Percentiles rank a stretch among this genome's conserved stretches.
phyloP scores from a whole-genome alignment of 108 stramenopile species.

The Asterionellopsis glacialis region DNA sequence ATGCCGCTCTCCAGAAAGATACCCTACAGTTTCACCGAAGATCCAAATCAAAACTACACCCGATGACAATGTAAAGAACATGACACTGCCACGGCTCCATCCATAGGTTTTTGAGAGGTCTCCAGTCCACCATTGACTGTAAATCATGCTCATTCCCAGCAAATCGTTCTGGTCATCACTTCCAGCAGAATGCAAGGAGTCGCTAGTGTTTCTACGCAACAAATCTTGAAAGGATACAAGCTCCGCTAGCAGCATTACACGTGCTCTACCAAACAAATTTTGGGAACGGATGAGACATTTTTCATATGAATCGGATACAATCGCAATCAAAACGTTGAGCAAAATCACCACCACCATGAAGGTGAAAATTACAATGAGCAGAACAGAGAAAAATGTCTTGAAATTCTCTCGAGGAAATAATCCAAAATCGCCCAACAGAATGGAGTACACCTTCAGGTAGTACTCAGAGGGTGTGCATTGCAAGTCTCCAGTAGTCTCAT shows the following conservation, averaged over 20 bases:
- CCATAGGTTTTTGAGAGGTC: not conserved
- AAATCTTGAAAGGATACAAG: conserved; percentile 55
- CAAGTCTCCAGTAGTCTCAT: not conserved
- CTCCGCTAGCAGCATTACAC: conserved; percentile 54
- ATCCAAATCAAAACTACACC: conserved; percentile 38
- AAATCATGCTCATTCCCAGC: not conserved
- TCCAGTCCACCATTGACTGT: conserved; percentile 2
- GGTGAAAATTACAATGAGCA: conserved; percentile 31
- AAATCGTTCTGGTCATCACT: not conserved
- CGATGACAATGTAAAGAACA: conserved; percentile 39
- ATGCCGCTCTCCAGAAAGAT: conserved; percentile 16
- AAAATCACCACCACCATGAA: conserved; percentile 35
- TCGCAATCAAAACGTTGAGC: conserved; percentile 64
- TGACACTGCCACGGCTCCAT: conserved; percentile 39
- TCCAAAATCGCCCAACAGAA: conserved; percentile 46
- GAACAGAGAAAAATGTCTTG: conserved; percentile 30
- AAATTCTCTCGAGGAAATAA: conserved; percentile 32
- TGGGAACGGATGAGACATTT: conserved; percentile 45
- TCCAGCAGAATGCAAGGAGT: not conserved
- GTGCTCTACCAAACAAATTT: conserved; percentile 41
- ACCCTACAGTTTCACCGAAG: conserved; percentile 38
- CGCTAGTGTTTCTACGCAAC: conserved; percentile 18
- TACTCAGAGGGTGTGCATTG: conserved; percentile 48
- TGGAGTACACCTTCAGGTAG: conserved; percentile 41
- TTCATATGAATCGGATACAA: conserved; percentile 70